Conservation (phyloP, 1,284 basidiomycete species). For the Irpex sp. region DNA sequence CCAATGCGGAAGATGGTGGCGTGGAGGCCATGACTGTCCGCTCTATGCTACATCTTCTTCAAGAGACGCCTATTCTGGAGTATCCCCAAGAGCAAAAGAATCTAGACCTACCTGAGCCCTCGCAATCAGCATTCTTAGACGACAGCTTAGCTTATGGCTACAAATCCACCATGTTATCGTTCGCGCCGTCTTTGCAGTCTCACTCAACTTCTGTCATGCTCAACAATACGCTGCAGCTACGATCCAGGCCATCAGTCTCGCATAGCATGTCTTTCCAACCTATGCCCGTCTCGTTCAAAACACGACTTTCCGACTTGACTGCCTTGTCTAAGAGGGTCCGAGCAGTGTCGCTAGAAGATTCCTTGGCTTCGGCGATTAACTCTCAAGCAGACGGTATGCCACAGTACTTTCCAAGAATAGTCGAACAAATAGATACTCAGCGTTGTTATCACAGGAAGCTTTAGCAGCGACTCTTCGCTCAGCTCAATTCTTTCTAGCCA, state of each 20-base stretch:
- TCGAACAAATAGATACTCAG: background rate
- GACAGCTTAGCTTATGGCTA: background rate
- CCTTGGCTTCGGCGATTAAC: background rate
- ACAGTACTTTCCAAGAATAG: background rate
- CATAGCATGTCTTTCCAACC: background rate
- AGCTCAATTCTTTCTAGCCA: background rate
- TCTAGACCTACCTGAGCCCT: background rate
- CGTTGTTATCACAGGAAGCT: background rate
- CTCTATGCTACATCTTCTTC: background rate
- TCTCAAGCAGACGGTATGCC: background rate
- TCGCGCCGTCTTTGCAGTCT: background rate
- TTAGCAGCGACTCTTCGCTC: background rate
- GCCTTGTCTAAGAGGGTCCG: background rate
- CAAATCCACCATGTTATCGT: background rate
- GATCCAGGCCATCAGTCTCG: background rate
- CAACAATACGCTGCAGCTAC: background rate
- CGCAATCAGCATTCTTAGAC: background rate
- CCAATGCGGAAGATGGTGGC: background rate
- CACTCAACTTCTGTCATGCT: background rate
- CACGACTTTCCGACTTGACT: background rate
- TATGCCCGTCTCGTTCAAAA: background rate
- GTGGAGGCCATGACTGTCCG: background rate
- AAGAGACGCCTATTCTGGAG: background rate
- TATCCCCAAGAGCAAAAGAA: background rate
- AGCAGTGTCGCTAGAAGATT: background rate